A percentile compares a stretch with the other conserved stretches of the same genome.
Conservation (phyloP, 176 grass and related monocot species). For the Microstegium vimineum region DNA sequence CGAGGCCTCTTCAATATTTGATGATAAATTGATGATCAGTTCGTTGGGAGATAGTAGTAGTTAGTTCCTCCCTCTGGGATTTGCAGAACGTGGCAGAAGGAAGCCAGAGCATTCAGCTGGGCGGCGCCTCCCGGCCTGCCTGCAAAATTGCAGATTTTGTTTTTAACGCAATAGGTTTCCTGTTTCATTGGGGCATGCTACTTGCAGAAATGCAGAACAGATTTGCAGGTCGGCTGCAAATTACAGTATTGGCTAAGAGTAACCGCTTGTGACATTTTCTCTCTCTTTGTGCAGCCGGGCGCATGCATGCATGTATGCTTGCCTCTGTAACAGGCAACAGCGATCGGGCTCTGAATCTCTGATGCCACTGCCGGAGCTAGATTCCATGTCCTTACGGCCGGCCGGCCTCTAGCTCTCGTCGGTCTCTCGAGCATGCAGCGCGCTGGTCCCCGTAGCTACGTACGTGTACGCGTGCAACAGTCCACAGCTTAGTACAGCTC, state of each 20-base stretch:
- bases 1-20: not conserved
- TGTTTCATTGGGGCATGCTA: not conserved
- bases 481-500: not conserved
- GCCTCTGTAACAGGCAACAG: not conserved
- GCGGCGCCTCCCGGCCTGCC: not conserved
- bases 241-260: not conserved
- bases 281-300: not conserved
- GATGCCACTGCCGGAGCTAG: constrained; percentile 20
- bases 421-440: not conserved
- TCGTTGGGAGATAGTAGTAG: not conserved
- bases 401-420: constrained; percentile 9
- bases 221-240: not conserved
- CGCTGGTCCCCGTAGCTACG: constrained; percentile 29
- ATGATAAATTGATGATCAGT: not conserved
- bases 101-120: not conserved
- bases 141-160: not conserved
- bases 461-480: not conserved
- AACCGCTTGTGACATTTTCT: not conserved
- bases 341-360: not conserved
- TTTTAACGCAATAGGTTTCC: not conserved
- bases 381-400: constrained; percentile 28
- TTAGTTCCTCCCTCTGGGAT: not conserved
- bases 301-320: not conserved
- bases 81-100: not conserved
- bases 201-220: constrained; percentile 11